Evolutionary conservation across 1,284 basidiomycete species (phyloP).

Genomic region (Leccinum solheimii): DNA sequence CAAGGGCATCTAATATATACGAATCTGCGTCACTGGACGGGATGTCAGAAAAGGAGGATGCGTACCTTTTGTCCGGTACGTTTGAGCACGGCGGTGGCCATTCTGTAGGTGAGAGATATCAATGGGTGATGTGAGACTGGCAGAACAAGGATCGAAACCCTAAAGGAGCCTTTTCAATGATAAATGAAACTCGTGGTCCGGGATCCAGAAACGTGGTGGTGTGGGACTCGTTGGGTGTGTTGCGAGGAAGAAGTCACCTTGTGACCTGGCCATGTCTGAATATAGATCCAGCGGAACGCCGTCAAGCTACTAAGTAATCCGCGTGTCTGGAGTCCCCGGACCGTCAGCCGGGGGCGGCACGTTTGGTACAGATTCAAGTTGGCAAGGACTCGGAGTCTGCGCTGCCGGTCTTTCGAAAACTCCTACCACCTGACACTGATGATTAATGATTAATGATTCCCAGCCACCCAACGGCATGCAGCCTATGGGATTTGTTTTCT

Average conservation of each 20-base stretch:
- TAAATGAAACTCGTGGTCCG: slow-evolving; percentile 9
- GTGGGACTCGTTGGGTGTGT: slow-evolving; percentile 2
- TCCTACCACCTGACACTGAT: not conserved
- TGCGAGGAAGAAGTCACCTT: slow-evolving; percentile 1
- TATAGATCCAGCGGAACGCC: slow-evolving; percentile 6
- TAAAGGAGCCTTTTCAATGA: slow-evolving; percentile 12
- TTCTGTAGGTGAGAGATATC: slow-evolving; percentile 23
- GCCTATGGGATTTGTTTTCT: not conserved
- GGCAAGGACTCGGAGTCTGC: not conserved
- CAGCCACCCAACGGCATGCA: not conserved
- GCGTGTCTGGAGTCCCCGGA: not conserved
- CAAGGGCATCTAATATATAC: slow-evolving; percentile 29
- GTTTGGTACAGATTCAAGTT: not conserved
- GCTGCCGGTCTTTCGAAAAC: not conserved
- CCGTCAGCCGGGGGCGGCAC: not conserved
- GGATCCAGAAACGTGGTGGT: not conserved
- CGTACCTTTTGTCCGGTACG: slow-evolving; percentile 58
- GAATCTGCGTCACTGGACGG: not conserved
- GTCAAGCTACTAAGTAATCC: not conserved
- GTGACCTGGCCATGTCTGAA: slow-evolving; percentile 9
- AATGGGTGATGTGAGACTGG: not conserved
- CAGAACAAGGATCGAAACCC: not conserved
- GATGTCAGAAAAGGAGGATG: not conserved
- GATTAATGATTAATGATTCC: not conserved
- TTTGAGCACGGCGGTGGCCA: slow-evolving; percentile 56